Conservation (phyloP, 1,284 basidiomycete species). For the Tilletia walkeri region DNA sequence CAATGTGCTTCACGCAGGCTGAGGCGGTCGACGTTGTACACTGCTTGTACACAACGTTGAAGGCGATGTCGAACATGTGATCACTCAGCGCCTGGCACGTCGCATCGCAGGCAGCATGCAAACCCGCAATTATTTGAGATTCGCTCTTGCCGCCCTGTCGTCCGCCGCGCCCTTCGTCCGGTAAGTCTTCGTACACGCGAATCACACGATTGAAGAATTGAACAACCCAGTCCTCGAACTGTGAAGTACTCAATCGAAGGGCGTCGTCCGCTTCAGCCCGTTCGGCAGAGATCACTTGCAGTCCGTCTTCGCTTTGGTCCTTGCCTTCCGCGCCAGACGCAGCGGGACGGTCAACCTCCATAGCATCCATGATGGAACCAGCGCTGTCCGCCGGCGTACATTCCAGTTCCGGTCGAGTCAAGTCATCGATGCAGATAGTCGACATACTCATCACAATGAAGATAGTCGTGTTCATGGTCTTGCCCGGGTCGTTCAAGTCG, state of each 20-base stretch:
- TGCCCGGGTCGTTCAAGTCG: slow-evolving; percentile 88
- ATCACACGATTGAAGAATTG: slow-evolving; percentile 83
- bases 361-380: slow-evolving; percentile 24
- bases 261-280: slow-evolving; percentile 61
- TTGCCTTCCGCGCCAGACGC: slow-evolving; percentile 12
- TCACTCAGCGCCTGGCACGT: slow-evolving; percentile 86
- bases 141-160: slow-evolving; percentile 82
- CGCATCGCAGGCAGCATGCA: slow-evolving; percentile 77
- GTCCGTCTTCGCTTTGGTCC: neutral
- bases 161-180: slow-evolving; percentile 75
- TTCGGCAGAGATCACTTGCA: slow-evolving; percentile 14
- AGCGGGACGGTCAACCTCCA: slow-evolving; percentile 30
- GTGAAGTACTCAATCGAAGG: slow-evolving; percentile 64
- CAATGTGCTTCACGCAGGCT: slow-evolving; percentile 84
- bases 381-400: slow-evolving; percentile 21
- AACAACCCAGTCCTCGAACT: slow-evolving; percentile 85
- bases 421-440: slow-evolving; percentile 77
- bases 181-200: slow-evolving; percentile 84
- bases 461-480: slow-evolving; percentile 74
- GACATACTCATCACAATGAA: slow-evolving; percentile 76
- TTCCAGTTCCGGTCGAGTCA: slow-evolving; percentile 59
- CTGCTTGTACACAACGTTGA: slow-evolving; percentile 83
- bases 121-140: slow-evolving; percentile 75
- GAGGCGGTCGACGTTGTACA: slow-evolving; percentile 68
- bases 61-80: slow-evolving; percentile 77